Base-by-base conservation (phyloP, 352 stramenopile species). In the Globisporangium ultimum region DNA sequence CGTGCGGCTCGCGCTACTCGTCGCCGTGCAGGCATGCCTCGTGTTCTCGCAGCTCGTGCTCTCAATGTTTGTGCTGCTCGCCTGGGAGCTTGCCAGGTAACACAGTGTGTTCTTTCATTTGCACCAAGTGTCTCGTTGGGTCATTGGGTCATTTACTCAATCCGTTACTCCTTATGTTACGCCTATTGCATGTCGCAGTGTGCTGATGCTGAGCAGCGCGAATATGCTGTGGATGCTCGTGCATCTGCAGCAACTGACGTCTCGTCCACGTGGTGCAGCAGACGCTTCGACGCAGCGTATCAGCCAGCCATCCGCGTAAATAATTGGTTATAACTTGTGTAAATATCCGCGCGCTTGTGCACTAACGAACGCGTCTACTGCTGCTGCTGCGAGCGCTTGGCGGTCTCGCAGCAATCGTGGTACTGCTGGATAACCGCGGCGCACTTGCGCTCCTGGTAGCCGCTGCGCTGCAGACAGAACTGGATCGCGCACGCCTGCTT, bases 401-500 rank as follows among this genome's bases (percentile, higher is more conserved):
- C 79, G 40, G 69, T 60, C 15, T 71, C 55, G 63, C 81, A 92
- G 65, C 85, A 95, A 50, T 88, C 71, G 55, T 87, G 88, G 59
- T 91, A 93, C 13, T 70, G 71, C 48, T 86, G 63, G 53, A 95
- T 90, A 22, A 78, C 66, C 10, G 66, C 68, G 15, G 63, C 54
- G 63, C 86, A 95, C 51, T 72, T 78, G 64, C 43, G 80, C 61
- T 95, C 82, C 60, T 95, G 81, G 57, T 95, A 93, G 22, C 70
- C 70, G 48, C 66, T 68, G 17, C 77, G 81, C 72, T 89, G 74
- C 38, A 95, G 69, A 72, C 86, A 95, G 59, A 79, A 78, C 69
- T 95, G 86, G 69, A 93, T 93, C 46, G 80, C 80, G 49, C 84
- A 95, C 17, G 83, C 86, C 18, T 88, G 72, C 58, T 84, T 76